Conservation (phyloP, 768 basidiomycete species). For the Amanita pallidorosea region DNA sequence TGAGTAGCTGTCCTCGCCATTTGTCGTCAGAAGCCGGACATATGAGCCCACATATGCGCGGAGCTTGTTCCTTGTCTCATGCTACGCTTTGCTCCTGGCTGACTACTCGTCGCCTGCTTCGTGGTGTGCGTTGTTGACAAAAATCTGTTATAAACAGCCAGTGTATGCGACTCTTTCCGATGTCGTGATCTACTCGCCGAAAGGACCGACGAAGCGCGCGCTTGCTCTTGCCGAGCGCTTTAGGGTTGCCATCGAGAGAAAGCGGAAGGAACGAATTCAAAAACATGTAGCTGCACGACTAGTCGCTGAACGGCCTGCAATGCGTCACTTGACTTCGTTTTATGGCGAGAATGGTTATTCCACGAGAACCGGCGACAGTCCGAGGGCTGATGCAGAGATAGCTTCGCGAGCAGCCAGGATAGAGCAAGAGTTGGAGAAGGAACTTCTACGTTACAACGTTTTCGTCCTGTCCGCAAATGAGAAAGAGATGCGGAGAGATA, state of each 20-base stretch:
- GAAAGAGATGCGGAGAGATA: constrained; percentile 28
- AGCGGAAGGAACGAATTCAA: constrained; percentile 37
- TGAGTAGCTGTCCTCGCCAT: constrained; percentile 19
- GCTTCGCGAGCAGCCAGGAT: not conserved
- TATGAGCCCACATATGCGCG: not conserved
- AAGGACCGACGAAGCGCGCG: constrained; percentile 45
- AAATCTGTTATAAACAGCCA: constrained; percentile 31
- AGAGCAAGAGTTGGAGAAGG: constrained; percentile 10
- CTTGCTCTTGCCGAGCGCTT: constrained; percentile 56
- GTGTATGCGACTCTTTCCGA: constrained; percentile 86
- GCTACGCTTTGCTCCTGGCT: not conserved
- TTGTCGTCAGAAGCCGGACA: not conserved
- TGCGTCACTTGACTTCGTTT: not conserved
- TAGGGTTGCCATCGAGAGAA: constrained; percentile 48
- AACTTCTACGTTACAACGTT: constrained; percentile 56
- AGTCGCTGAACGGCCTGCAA: not conserved
- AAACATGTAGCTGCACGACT: constrained; percentile 14
- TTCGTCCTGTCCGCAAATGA: constrained; percentile 58
- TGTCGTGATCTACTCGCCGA: constrained; percentile 79
- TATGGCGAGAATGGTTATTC: not conserved
- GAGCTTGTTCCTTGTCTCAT: constrained; percentile 2
- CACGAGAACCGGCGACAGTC: not conserved
- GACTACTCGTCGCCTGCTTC: not conserved
- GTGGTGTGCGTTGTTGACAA: constrained; percentile 1
- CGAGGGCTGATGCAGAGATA: not conserved